Evolutionary conservation across 306 rosid species (phyloP), one percentile per base, ranked within the genome.

Genomic region (Begonia loranthoides): DNA sequence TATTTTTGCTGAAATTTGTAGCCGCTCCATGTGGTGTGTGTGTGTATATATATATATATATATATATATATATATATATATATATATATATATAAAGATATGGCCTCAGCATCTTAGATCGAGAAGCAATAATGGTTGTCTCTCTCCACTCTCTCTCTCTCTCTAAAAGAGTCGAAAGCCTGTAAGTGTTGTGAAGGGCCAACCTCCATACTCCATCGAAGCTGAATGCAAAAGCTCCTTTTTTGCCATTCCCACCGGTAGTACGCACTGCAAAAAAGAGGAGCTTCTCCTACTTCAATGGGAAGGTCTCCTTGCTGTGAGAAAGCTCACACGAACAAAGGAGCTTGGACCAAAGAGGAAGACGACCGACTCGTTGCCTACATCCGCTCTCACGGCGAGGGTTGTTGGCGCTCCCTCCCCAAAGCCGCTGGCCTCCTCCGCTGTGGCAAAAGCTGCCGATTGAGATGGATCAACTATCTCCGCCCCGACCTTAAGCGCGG

Each of bases 341-440:
- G 99, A 41, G 99, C 99, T n/a, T 92, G 99, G 99, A 90, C 99
- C 10, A 90, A 86, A 55, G 99, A 90, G 60, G 99, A 90, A 63
- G 99, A 90, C 21, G 99, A 86, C 56, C 92, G 99, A 12, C 86
- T 92, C 36, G 76, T 83, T 14, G 74, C 96, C 16, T 92, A 86
- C 50, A 92, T 92, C 64, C 60, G 87, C 36, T 87, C 99, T 22
- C 95, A 92, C 22, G 99, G 99, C 5, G 99, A 92, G 49, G 99
- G 99, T 2, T 86, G 99, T 55, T 92, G 99, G 99, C 83, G 99
- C 0, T 92, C 99, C 0, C 94, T 92, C 1, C 99, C 99, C 6
- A 92, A 86, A 67, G 93, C 99, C 19, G 99, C 99, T 0, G 99
- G 99, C 19, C 94, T 92, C 44, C 95, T 92, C 62, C 84, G 99